Evolutionary conservation across 192 early-diverging fungal genomes (phyloP).

Genomic region (Neocallimastix lanati): DNA sequence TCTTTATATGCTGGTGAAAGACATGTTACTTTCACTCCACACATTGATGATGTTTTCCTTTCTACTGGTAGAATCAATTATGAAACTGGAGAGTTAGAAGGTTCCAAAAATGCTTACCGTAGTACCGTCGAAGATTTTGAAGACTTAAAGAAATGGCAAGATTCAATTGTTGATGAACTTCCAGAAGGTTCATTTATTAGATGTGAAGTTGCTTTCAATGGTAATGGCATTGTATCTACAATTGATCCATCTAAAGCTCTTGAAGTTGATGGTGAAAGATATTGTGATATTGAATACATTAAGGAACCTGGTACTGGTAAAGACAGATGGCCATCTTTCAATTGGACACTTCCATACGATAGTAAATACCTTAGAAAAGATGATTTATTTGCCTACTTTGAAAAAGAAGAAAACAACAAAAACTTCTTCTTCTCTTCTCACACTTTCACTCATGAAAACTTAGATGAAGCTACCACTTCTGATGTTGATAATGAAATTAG

Average conservation of each 20-base stretch:
- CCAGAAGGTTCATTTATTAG: background rate
- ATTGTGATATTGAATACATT: background rate
- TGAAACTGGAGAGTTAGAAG: background rate
- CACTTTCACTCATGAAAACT: background rate
- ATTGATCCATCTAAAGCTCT: background rate
- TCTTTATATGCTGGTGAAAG: background rate
- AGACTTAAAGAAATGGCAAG: background rate
- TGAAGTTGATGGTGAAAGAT: background rate
- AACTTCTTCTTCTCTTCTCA: background rate
- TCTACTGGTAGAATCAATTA: background rate
- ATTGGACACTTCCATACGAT: background rate
- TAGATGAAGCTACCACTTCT: background rate
- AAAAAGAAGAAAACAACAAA: background rate
- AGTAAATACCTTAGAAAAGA: background rate
- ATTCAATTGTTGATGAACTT: background rate
- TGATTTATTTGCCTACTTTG: background rate
- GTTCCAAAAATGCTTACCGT: background rate
- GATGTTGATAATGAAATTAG: background rate
- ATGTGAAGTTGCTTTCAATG: background rate
- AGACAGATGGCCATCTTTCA: background rate
- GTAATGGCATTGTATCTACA: background rate
- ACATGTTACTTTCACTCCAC: background rate
- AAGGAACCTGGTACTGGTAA: background rate
- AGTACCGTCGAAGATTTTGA: background rate
- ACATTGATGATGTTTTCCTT: background rate